Evolutionary conservation across 768 basidiomycete genomes (phyloP).

Genomic region (Ramaria rubella): DNA sequence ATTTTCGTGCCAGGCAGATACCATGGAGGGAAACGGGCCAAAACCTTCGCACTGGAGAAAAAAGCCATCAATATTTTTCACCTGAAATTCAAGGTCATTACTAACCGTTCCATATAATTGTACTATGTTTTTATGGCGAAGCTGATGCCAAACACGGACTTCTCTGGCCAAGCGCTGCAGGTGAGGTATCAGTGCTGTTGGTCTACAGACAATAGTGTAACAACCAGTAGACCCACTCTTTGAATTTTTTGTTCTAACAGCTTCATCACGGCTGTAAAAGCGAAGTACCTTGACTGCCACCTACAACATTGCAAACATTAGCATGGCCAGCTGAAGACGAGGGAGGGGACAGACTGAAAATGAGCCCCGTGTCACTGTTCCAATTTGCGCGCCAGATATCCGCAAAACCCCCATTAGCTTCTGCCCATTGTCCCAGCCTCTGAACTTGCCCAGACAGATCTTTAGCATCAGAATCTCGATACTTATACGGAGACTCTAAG

Average conservation of each 20-base stretch:
- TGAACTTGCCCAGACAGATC: slow-evolving; percentile 7
- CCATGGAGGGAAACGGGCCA: slow-evolving; percentile 12
- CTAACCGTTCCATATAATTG: slow-evolving; percentile 5
- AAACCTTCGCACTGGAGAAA: slow-evolving; percentile 5
- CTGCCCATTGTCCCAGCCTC: slow-evolving; percentile 1
- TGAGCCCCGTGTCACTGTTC: not conserved
- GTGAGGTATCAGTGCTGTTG: not conserved
- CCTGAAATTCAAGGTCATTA: too few relatives aligned
- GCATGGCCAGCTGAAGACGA: not conserved
- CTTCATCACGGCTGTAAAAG: not conserved
- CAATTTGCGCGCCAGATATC: slow-evolving; percentile 10
- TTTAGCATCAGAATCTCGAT: slow-evolving; percentile 3
- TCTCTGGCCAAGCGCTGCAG: slow-evolving; percentile 8
- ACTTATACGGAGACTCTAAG: slow-evolving; percentile 4
- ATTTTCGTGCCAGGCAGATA: slow-evolving; percentile 11
- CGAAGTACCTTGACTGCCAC: slow-evolving; percentile 12
- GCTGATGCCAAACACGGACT: slow-evolving; percentile 11
- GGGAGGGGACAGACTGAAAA: not conserved
- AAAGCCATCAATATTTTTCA: not conserved
- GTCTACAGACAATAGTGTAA: too few relatives aligned
- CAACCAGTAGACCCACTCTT: not conserved
- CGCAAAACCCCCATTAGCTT: slow-evolving; percentile 7
- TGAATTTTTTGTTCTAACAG: not conserved
- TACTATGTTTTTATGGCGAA: slow-evolving; percentile 12
- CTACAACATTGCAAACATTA: not conserved